phyloP scores from a whole-genome alignment of 495 filamentous ascomycete genomes.

The Trichoderma asperelloides region DNA sequence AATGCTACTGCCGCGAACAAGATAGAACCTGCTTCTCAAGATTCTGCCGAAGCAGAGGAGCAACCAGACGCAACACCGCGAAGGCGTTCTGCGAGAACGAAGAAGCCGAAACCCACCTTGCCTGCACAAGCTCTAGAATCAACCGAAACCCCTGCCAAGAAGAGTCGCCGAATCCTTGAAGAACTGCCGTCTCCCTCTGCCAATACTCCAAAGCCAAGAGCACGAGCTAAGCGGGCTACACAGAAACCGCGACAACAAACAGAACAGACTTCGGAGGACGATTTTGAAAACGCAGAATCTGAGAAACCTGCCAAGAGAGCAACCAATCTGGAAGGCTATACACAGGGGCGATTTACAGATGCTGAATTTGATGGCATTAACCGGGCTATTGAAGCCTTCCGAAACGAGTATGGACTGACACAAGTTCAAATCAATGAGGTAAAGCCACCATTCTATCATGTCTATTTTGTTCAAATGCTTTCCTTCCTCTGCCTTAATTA shows the following conservation, averaged over 20 bases:
- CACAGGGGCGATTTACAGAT: not conserved
- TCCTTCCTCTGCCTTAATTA: not conserved
- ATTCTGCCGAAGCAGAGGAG: not conserved
- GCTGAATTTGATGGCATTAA: conserved; percentile 2
- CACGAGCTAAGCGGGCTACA: not conserved
- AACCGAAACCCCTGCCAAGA: not conserved
- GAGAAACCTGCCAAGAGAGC: not conserved
- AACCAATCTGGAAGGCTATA: not conserved
- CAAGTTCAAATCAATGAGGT: conserved; percentile 5
- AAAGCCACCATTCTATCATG: not conserved
- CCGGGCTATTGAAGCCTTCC: not conserved
- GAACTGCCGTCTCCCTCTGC: conserved; percentile 10
- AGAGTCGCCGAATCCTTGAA: not conserved
- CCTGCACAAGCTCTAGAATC: not conserved
- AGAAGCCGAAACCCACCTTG: not conserved
- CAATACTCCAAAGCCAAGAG: conserved; percentile 3
- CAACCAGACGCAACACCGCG: not conserved
- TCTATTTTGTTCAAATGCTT: not conserved
- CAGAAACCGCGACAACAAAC: not conserved
- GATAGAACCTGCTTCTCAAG: not conserved
- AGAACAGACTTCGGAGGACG: not conserved
- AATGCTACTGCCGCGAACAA: not conserved
- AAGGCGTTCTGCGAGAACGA: not conserved
- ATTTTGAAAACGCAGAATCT: conserved; percentile 2
- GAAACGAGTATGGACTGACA: not conserved